These are phyloP conservation scores for Tanacetum coccineum DNA, from an alignment of 129 eudicot species.

Conservation along the genomic window DNA sequence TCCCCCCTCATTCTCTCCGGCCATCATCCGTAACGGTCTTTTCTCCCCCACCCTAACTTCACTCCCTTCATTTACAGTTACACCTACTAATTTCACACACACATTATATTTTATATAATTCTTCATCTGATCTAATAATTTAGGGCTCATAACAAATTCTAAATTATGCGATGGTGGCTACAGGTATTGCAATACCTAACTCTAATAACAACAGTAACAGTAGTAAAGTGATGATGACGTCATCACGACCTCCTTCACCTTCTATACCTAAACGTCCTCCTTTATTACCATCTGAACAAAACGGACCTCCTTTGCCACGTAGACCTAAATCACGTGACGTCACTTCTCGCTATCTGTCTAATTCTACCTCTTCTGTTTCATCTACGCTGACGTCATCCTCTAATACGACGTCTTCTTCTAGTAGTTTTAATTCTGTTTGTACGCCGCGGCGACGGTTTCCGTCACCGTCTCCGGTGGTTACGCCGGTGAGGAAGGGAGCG, in stretches of 20 bases:
- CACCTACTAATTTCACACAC: conserved; percentile 14
- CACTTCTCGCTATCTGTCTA: conserved; percentile 58
- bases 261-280: conserved; percentile 57
- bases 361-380: conserved; percentile 39
- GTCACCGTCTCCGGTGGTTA: conserved; percentile 34
- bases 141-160: conserved; percentile 34
- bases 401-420: conserved; percentile 35
- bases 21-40: conserved; percentile 32
- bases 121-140: conserved; percentile 25
- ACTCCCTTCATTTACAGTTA: conserved; percentile 12
- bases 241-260: conserved; percentile 36
- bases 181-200: conserved; percentile 27
- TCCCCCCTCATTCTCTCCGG: conserved; percentile 29
- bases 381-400: too few relatives aligned
- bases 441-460: conserved; percentile 44
- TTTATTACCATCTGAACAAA: conserved; percentile 59
- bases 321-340: conserved; percentile 67
- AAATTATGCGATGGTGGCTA: conserved; percentile 48
- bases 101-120: conserved; percentile 1
- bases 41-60: conserved; percentile 3
- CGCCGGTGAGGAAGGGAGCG: conserved; percentile 37
- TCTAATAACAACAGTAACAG: conserved; percentile 14
- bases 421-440: conserved; percentile 27
- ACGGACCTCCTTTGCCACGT: conserved; percentile 44
- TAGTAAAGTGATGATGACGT: conserved; percentile 6